A percentile compares a stretch with the other conserved stretches of the same genome.
Conservation (phyloP, 1,284 basidiomycete species). For the Rhodotorula mucilaginosa region DNA sequence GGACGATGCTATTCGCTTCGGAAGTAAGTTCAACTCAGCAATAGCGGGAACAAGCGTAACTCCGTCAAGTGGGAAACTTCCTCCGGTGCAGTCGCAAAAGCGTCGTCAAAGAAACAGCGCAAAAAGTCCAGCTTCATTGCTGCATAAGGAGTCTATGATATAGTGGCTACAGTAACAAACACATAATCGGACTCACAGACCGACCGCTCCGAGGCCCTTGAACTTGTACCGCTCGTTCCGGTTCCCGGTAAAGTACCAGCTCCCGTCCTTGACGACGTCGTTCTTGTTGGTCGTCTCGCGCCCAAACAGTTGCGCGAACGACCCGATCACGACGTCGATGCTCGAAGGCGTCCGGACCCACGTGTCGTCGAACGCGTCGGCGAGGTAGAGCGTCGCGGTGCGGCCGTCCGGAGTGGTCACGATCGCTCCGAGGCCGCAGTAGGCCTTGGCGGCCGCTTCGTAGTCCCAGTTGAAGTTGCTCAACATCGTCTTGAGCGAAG, state of each 20-base stretch:
- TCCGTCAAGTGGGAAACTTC: too few species aligned
- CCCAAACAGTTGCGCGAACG: constrained; percentile 26
- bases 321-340: constrained; percentile 32
- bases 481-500: constrained; percentile 37
- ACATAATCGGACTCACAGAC: background rate
- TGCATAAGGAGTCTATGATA: too few species aligned
- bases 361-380: constrained; percentile 35
- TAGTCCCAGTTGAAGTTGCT: constrained; percentile 25
- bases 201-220: constrained; percentile 10
- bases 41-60: too few species aligned
- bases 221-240: constrained; percentile 9
- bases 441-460: constrained; percentile 18
- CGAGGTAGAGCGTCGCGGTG: constrained; percentile 19
- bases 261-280: constrained; percentile 24
- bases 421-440: constrained; percentile 32
- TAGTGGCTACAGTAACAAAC: too few species aligned
- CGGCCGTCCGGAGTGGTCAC: constrained; percentile 26
- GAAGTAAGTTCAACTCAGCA: too few species aligned
- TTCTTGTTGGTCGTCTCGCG: constrained; percentile 30
- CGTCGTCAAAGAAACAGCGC: too few species aligned
- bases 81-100: too few species aligned
- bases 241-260: constrained; percentile 33
- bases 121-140: too few species aligned
- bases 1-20: too few species aligned
- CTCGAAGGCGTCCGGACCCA: constrained; percentile 34